Conservation (phyloP, 1,284 basidiomycete genomes). For the Moesziomyces sp. region DNA sequence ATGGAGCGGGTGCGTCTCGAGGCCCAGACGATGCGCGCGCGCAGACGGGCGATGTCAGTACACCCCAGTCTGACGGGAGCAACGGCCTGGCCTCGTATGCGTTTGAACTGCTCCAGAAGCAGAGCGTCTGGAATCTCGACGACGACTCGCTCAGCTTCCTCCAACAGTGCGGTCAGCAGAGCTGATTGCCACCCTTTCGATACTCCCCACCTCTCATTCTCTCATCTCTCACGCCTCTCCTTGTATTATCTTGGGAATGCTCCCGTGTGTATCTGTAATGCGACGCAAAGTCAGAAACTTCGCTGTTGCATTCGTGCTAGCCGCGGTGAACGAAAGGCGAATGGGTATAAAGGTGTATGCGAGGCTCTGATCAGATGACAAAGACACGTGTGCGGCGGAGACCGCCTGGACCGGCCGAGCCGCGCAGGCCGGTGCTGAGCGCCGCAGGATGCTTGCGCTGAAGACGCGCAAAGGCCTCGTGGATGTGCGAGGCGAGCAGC, state of each 20-base stretch:
- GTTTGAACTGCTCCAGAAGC: constrained; percentile 47
- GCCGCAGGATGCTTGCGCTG: constrained; percentile 51
- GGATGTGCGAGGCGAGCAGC: constrained; percentile 58
- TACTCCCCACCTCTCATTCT: neutral
- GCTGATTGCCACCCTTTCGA: neutral
- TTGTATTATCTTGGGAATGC: neutral
- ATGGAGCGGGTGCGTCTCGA: neutral
- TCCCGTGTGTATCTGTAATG: neutral
- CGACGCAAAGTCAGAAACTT: too few relatives aligned
- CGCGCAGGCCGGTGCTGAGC: constrained; percentile 39
- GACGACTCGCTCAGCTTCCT: constrained; percentile 35
- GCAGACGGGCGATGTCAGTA: neutral
- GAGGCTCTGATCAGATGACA: constrained; percentile 45
- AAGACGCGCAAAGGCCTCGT: constrained; percentile 61
- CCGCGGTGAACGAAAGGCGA: neutral
- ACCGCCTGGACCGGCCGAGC: constrained; percentile 56
- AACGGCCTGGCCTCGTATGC: constrained; percentile 32
- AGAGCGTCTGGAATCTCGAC: constrained; percentile 45
- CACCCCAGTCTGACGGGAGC: constrained; percentile 34
- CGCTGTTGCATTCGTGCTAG: constrained; percentile 1
- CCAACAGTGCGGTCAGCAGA: constrained; percentile 21
- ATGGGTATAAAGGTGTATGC: neutral
- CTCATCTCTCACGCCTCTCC: neutral
- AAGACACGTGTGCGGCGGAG: constrained; percentile 58
- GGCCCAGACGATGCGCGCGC: neutral